A percentile compares a stretch with the other conserved stretches of the same genome.
Evolutionary conservation across 768 basidiomycete genomes (phyloP).

Genomic region (Obba rivulosa): DNA sequence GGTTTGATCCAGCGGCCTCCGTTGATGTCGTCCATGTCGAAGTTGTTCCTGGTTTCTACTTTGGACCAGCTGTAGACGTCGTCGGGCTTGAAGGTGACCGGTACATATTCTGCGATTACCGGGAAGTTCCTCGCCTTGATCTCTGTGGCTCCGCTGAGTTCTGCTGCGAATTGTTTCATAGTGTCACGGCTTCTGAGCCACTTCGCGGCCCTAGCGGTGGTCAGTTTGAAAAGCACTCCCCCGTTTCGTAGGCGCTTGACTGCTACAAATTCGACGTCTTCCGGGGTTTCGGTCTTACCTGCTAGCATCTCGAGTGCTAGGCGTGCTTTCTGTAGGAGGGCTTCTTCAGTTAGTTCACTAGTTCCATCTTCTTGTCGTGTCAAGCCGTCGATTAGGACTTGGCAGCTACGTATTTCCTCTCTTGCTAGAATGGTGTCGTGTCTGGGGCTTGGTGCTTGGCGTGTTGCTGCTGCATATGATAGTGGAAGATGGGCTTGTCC

Average conservation of each 20-base stretch:
- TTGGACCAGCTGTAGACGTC: neutral
- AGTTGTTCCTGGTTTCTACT: constrained; percentile 13
- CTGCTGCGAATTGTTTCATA: neutral
- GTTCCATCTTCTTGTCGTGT: neutral
- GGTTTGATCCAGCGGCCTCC: constrained; percentile 23
- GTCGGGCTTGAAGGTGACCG: constrained; percentile 11
- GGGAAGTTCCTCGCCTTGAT: neutral
- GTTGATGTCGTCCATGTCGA: neutral
- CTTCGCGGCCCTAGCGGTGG: constrained; percentile 3
- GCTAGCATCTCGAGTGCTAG: constrained; percentile 11
- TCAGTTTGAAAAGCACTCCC: constrained; percentile 13
- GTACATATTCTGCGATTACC: constrained; percentile 8
- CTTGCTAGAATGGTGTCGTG: neutral
- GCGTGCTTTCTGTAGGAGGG: constrained; percentile 11
- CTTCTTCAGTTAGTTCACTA: constrained; percentile 6
- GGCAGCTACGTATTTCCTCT: neutral
- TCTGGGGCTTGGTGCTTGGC: neutral
- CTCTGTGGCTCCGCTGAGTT: neutral
- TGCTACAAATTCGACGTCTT: neutral
- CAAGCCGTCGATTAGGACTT: neutral
- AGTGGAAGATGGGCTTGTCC: too few species aligned
- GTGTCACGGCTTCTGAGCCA: constrained; percentile 15
- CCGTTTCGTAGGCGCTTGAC: constrained; percentile 6
- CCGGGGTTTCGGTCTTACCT: neutral
- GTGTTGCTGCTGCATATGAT: neutral